Evolutionary conservation across 441 rosid species (phyloP).

Genomic region (Melianthus villosus): DNA sequence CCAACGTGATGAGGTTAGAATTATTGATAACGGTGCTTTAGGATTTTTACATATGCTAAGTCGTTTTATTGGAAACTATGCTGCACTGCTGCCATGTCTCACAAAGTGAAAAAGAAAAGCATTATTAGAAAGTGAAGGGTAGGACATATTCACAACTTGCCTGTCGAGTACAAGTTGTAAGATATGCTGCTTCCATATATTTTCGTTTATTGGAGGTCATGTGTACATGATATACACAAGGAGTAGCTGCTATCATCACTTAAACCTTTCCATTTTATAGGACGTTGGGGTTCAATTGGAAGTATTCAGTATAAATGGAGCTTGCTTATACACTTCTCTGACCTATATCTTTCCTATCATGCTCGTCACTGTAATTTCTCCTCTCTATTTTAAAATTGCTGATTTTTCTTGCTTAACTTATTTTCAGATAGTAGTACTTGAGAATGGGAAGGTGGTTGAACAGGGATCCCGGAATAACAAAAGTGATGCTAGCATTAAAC

Average conservation of each 20-base stretch:
- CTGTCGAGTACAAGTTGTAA: too few relatives aligned
- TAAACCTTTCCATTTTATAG: too few relatives aligned
- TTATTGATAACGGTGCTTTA: not conserved
- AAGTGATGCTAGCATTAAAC: too few relatives aligned
- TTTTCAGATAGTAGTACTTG: slow-evolving; percentile 77
- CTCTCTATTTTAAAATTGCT: not conserved
- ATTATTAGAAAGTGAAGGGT: not conserved
- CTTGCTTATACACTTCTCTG: too few relatives aligned
- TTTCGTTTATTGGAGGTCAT: too few relatives aligned
- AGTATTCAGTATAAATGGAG: too few relatives aligned
- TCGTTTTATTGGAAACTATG: not conserved
- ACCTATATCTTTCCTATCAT: not conserved
- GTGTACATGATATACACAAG: too few relatives aligned
- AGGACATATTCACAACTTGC: too few relatives aligned
- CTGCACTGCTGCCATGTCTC: not conserved
- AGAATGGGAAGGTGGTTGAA: slow-evolving; percentile 81
- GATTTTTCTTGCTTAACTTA: slow-evolving; percentile 1
- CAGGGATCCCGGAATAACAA: too few relatives aligned
- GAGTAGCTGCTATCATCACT: too few relatives aligned
- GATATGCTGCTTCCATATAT: too few relatives aligned
- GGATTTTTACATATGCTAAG: not conserved
- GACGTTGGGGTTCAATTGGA: too few relatives aligned
- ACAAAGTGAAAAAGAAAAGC: not conserved
- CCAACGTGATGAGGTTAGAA: slow-evolving; percentile 87
- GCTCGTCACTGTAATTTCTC: not conserved